These are phyloP conservation scores for Suillus cothurnatus DNA, from an alignment of 768 basidiomycete species.

Conservation along the genomic window DNA sequence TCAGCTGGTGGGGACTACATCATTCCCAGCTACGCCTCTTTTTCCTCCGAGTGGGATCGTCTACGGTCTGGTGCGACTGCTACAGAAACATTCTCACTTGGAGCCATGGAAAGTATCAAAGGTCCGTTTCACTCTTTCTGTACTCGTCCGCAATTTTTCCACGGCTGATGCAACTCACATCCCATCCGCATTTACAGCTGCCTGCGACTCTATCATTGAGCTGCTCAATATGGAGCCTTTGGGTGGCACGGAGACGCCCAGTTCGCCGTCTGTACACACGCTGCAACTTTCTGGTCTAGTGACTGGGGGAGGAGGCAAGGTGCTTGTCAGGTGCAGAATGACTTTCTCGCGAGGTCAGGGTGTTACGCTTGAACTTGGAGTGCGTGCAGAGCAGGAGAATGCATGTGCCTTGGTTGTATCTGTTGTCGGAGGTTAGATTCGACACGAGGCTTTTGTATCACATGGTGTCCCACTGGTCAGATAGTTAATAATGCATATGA, in stretches of 20 bases:
- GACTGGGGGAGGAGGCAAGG: conserved; percentile 93
- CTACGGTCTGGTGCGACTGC: conserved; percentile 73
- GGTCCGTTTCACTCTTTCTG: conserved; percentile 51
- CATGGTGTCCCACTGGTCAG: conserved; percentile 16
- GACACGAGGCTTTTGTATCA: conserved; percentile 3
- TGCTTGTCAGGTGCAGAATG: conserved; percentile 93
- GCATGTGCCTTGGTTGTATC: conserved; percentile 87
- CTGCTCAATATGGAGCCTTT: conserved; percentile 97
- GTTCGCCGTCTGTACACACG: conserved; percentile 87
- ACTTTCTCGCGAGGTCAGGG: conserved; percentile 88
- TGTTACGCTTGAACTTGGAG: conserved; percentile 89
- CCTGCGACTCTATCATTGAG: conserved; percentile 94
- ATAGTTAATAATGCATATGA: not conserved
- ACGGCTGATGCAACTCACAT: conserved; percentile 13
- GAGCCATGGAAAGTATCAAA: conserved; percentile 91
- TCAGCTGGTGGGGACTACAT: conserved; percentile 94
- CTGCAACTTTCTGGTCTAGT: conserved; percentile 92
- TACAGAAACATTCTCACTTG: conserved; percentile 92
- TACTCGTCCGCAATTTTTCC: conserved; percentile 10
- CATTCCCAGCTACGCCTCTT: conserved; percentile 91
- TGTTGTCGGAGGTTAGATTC: conserved; percentile 71
- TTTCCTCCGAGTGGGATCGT: conserved; percentile 95
- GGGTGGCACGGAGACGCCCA: conserved; percentile 85
- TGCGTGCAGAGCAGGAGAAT: conserved; percentile 88
- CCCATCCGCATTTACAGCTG: conserved; percentile 55